A percentile compares a stretch with the other conserved stretches of the same genome.
Conservation (phyloP, 305 asterid genomes). For the Solanum hybrid region DNA sequence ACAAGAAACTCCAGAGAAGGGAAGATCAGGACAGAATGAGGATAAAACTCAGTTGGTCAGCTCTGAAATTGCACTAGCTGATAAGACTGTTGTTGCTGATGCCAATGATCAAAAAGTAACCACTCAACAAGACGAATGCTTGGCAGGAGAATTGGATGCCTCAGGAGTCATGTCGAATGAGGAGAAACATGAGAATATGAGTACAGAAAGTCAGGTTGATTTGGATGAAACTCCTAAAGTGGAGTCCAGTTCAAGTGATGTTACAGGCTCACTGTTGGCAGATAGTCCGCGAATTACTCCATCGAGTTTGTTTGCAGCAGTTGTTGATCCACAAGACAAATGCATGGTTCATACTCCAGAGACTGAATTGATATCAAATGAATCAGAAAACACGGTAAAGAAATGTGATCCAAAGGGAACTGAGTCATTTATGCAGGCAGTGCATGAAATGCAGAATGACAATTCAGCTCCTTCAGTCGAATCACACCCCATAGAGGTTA, state of each 20-base stretch:
- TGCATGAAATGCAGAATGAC: conserved; percentile 3
- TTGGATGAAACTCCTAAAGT: conserved; percentile 9
- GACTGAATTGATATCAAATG: neutral
- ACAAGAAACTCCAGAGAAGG: neutral
- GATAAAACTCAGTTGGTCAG: neutral
- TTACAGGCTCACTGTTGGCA: conserved; percentile 1
- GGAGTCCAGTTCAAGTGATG: neutral
- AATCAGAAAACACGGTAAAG: conserved; percentile 9
- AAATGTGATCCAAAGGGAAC: conserved; percentile 1
- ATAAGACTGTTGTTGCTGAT: neutral
- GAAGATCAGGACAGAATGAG: neutral
- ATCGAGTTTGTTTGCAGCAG: neutral
- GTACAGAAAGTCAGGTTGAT: neutral
- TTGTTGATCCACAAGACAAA: conserved; percentile 12
- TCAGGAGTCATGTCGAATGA: conserved; percentile 6
- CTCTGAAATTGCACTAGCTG: neutral
- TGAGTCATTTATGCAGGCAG: conserved; percentile 11
- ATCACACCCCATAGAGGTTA: neutral
- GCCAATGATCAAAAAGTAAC: neutral
- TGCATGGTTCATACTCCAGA: conserved; percentile 11
- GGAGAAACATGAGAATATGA: conserved; percentile 4
- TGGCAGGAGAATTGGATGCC: neutral
- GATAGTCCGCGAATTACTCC: conserved; percentile 2
- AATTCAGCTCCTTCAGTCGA: conserved; percentile 4
- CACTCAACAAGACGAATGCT: conserved; percentile 2